Evolutionary conservation across 1,284 basidiomycete genomes (phyloP), one percentile per base, ranked within the genome.

Genomic region (Marasmius oreades): DNA sequence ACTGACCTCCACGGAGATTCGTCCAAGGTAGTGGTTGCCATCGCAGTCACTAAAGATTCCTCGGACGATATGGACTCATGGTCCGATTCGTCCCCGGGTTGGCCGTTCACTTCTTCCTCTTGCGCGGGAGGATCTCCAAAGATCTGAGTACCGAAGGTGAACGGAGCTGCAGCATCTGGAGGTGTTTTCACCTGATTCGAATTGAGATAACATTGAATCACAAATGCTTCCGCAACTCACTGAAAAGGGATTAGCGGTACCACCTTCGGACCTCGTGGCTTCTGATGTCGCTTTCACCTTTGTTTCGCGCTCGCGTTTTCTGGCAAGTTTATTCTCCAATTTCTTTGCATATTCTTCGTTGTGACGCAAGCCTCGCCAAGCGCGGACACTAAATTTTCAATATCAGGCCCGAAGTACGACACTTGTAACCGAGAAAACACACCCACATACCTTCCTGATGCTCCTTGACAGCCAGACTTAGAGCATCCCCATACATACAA

Each of bases 401-500:
- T 59, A 45, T 59, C 59, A 33, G 50, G 22, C 37, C 52, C 16
- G 52, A 62, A 62, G 1, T 63, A 61, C 64, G 45, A 52, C 39
- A 28, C 18, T 48, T 57, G 51, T 18, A 43, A 56, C 43, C 20
- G 20, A 24, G 24, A 26, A 37, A 47, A 31, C n/a, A 56, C 51
- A 55, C 50, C 46, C 48, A 76, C 86, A 72, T 75, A 88, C 87
- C 86, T 86, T 64, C 88, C 89, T 28, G 78, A 73, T 68, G 86
- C 85, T 57, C 78, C 76, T 66, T 93, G 90, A 70, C 91, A 93
- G 20, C 73, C 67, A 5, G 79, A 70, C 24, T 78, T 76, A 3
- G 86, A 74, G 64, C 91, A 93, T 12, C 82, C 90, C 86, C 90
- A 93, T 18, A 92, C 76, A 65, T 92, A 92, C 52, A 93, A 70